Percentiles rank a stretch among this genome's conserved stretches.
Conservation (phyloP, 495 filamentous ascomycete genomes). For the Elaphomyces granulatus region DNA sequence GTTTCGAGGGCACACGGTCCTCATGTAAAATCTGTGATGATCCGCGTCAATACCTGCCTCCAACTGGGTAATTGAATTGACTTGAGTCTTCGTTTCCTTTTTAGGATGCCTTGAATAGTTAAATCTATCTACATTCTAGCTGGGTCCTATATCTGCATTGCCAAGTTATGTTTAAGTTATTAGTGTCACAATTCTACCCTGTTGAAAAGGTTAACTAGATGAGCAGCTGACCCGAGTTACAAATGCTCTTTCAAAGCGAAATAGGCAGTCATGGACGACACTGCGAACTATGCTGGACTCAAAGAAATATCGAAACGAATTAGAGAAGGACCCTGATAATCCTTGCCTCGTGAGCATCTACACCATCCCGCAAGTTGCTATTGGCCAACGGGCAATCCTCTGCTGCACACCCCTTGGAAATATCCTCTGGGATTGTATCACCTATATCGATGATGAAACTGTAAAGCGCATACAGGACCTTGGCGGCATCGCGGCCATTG, state of each 20-base stretch:
- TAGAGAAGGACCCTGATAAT: conserved; percentile 11
- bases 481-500: conserved; percentile 54
- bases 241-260: neutral
- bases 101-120: neutral
- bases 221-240: too few relatives aligned
- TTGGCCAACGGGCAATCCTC: conserved; percentile 58
- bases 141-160: too few relatives aligned
- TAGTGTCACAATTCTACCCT: too few relatives aligned
- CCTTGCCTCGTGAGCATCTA: conserved; percentile 10
- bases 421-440: conserved; percentile 61
- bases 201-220: too few relatives aligned
- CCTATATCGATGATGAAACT: conserved; percentile 47
- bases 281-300: conserved; percentile 10
- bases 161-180: too few relatives aligned
- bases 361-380: conserved; percentile 34
- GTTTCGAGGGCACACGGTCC: conserved; percentile 25
- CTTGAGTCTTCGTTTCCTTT: conserved; percentile 16
- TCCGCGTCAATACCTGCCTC: conserved; percentile 54
- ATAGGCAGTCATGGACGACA: conserved; percentile 18
- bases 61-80: too few relatives aligned
- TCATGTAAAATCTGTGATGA: conserved; percentile 65
- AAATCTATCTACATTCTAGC: neutral
- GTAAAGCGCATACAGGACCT: conserved; percentile 28
- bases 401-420: conserved; percentile 45
- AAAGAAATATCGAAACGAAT: conserved; percentile 13